Percentiles rank a stretch among this genome's conserved stretches.
Conservation (phyloP, 345 rosid species). For the Aurinia saxatilis region DNA sequence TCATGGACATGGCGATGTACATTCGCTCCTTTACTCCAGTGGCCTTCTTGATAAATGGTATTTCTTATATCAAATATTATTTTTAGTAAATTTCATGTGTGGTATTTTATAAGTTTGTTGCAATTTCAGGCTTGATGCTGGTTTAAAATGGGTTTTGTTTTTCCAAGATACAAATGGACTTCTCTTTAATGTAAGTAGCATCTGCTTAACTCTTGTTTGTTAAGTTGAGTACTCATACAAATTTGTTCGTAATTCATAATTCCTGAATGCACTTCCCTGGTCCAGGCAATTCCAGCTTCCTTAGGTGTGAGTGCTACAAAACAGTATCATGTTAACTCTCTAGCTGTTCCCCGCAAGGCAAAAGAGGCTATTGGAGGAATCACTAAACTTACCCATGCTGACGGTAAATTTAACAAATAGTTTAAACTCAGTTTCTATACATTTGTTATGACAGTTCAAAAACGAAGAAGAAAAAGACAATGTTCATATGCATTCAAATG, state of each 20-base stretch:
- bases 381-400: constrained; percentile 73
- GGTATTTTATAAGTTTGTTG: background rate
- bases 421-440: background rate
- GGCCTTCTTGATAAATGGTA: constrained; percentile 79
- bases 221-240: background rate
- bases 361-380: constrained; percentile 99
- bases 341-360: constrained; percentile 95
- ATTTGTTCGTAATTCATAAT: background rate
- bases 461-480: too few species aligned
- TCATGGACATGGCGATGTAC: constrained; percentile 98
- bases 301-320: constrained; percentile 86
- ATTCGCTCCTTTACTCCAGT: constrained; percentile 80
- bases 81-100: background rate
- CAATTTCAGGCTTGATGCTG: constrained; percentile 60
- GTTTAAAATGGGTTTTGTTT: constrained; percentile 83
- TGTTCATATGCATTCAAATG: background rate
- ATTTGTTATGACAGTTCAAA: too few species aligned
- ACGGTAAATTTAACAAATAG: constrained; percentile 42
- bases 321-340: constrained; percentile 91
- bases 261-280: background rate
- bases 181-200: constrained; percentile 68
- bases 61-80: background rate
- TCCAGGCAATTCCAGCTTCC: constrained; percentile 90
- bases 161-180: constrained; percentile 99
- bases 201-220: background rate